Base-by-base conservation (phyloP, 208 protist species). In the Crithidia acanthocephali region DNA sequence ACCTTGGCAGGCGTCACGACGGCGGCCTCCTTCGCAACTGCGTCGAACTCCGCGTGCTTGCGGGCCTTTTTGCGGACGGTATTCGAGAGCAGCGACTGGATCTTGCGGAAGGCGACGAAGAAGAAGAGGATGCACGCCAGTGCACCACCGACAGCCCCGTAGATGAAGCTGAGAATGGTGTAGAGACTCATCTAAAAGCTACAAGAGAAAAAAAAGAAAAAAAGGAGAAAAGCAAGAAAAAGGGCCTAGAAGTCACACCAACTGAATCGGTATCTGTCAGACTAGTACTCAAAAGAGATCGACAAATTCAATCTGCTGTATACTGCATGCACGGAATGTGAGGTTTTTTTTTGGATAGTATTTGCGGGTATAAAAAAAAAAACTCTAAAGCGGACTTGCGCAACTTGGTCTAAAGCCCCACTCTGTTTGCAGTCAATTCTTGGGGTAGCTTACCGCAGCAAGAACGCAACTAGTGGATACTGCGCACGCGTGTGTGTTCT, bases 1-100 rank as follows among this genome's bases (percentile, higher is more conserved):
- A 93, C 84, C 61, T 91, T 90, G 16, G 83, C 79, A 0, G 72
- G 20, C 0, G 81, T 69, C 30, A 87, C 73, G 33, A 60, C 52
- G 4, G 85, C 83, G 0, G 74, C 82, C 23, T 80, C 74, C 57
- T 77, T 79, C 9, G 74, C 70, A 0, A 84, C 80, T 30, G 80
- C 77, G 20, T 83, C 70, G 28, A 74, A 81, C 40, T 67, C 55
- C 1, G 74, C 66, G 45, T 87, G 79, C 37, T 88, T 85, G 56
- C 68, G 58, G 27, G 85, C 79, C 48, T 88, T 93, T 9, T 72
- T 80, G 32, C 62, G 65, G 0, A 96, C 68, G 2, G 73, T 72
- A 23, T 73, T 32, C 5, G 76, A 9, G 33, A 92, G 44, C 20
- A 70, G 5, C 13, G 27, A 30, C 28, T 85, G 56, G 9, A 83